Evolutionary conservation across 495 filamentous ascomycete genomes (phyloP), one percentile per base, ranked within the genome.

Genomic region (Xylaria cubensis): DNA sequence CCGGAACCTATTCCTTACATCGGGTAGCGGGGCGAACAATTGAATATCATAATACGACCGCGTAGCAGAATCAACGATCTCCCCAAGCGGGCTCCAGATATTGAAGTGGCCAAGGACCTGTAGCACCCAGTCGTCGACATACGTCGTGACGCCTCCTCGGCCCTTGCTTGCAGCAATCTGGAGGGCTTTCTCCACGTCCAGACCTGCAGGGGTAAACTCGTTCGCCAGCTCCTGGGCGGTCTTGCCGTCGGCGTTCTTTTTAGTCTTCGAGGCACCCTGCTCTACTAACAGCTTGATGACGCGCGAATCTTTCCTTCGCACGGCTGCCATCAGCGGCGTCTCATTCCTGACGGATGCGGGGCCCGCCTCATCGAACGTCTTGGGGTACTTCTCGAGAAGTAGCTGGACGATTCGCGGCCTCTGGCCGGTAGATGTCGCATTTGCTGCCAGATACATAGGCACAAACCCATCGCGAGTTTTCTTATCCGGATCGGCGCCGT

Each of bases 331-430:
- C 21, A 65, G 42, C 56, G 55, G 64, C 0, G 53, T 67, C 34
- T 72, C 64, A 24, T 68, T 50, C 8, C 63, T 36, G n/a, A 72
- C 39, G 0, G 71, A 10, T 0, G 42, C 53, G 21, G 71, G 58
- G n/a, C 63, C 63, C 34, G 63, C 24, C 3, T 65, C 63, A 42
- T 65, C 63, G 26, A 65, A 65, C 12, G 63, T 65, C 42, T 26
- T 46, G 39, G 63, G 63, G 26, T 65, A 65, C 12, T 68, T 72
- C 32, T 42, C 64, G 12, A 72, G 39, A 41, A 72, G 71, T 13
- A 72, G 71, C 29, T 72, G 71, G 42, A 72, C 67, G 32, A 70
- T 69, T 15, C 66, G 42, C 21, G 71, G 26, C 48, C 66, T 56
- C 48, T 55, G 58, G 51, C 36, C 42, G 10, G 61, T 42, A 15